Conservation (phyloP, 305 asterid genomes). For the Solanum hybrid region DNA sequence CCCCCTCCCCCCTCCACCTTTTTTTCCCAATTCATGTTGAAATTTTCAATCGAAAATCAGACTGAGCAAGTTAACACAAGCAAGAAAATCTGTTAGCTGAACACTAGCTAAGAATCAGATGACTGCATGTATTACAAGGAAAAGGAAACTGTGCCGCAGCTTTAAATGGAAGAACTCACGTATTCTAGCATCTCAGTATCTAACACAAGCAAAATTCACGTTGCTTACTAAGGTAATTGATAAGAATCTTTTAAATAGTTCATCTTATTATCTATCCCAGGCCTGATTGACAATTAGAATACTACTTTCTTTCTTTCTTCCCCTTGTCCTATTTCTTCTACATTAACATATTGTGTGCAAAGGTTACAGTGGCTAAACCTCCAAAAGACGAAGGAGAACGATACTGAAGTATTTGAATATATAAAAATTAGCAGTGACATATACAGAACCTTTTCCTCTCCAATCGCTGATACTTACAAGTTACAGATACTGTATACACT, state of each 20-base stretch:
- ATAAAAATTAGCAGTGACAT: not conserved
- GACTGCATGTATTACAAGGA: not conserved
- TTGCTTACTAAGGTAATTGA: not conserved
- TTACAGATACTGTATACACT: not conserved
- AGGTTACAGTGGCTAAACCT: not conserved
- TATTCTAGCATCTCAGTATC: not conserved
- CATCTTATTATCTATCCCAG: not conserved
- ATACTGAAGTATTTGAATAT: not conserved
- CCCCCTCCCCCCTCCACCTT: not conserved
- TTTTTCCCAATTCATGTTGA: not conserved
- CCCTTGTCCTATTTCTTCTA: not conserved
- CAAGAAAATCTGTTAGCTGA: not conserved
- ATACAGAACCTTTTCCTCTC: not conserved
- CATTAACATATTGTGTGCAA: not conserved
- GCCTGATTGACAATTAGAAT: not conserved
- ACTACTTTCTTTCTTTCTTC: not conserved
- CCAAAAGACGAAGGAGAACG: not conserved
- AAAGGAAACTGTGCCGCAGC: not conserved
- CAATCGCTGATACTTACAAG: not conserved
- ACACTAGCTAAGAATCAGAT: not conserved
- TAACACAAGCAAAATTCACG: not conserved
- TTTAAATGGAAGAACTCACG: not conserved
- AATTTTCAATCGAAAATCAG: not conserved
- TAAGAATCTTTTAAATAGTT: not conserved
- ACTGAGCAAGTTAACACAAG: not conserved